Evolutionary conservation across 495 filamentous ascomycete species (phyloP), one percentile per base, ranked within the genome.

Genomic region (Aspergillus heteromorphus): DNA sequence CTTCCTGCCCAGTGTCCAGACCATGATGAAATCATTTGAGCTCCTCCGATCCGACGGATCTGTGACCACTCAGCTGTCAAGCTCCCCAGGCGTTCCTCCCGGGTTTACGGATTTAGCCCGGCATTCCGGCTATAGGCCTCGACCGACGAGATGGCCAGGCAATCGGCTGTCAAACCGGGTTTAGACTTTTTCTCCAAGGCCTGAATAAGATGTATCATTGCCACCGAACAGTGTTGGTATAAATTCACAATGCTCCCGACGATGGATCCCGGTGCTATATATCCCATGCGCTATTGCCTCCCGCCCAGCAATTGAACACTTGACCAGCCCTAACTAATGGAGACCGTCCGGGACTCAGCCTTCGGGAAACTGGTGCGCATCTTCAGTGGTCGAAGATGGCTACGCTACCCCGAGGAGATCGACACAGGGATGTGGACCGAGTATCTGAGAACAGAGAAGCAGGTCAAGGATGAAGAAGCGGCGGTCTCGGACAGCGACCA

Each of bases 321-420:
- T 9, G 30, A 9, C 34, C n/a, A 38, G 13, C 34, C 8, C 34
- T 1, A 13, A 34, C n/a, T 34, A 13, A 38, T 38, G 56, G 62
- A 65, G 52, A 67, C 53, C 4, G 20, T 67, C 21, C 62, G 64
- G 17, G 64, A 66, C 43, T 52, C 64, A 25, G 61, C 64, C 0
- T 68, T 73, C 45, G 72, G 73, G 47, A 68, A 74, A 55, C 25
- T 68, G 8, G 50, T 76, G 5, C 70, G 70, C 29, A 41, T 73
- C 2, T 49, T 67, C 31, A 69, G 58, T 20, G 61, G 51, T 14
- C 36, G 48, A 8, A 58, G 52, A 49, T 49, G 43, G 1, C 50
- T 74, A 16, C 66, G 52, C 48, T 76, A 67, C 45, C 62, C 67
- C 36, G 73, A 76, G 59, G 73, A 73, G 40, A 54, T 54, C 42